Percentiles rank a stretch among this genome's conserved stretches.
These are phyloP conservation scores for Talaromyces sp. DNA, from an alignment of 2,329 filamentous ascomycete genomes.

Conservation along the genomic window DNA sequence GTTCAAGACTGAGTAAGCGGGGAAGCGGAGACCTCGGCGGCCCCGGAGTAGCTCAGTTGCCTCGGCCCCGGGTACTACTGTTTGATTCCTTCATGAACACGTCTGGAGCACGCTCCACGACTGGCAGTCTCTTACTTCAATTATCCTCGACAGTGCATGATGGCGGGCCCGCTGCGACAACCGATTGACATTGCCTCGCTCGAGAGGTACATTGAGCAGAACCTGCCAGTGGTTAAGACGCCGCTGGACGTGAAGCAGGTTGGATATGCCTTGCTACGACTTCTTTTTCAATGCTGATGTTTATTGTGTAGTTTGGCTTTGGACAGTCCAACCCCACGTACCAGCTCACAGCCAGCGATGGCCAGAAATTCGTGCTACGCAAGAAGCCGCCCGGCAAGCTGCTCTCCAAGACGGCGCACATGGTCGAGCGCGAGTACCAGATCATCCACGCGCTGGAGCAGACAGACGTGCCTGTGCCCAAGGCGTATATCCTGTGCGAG, in stretches of 20 bases:
- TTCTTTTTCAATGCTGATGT: not conserved
- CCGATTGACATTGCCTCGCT: constrained; percentile 79
- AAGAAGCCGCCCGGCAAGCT: constrained; percentile 98
- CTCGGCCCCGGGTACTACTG: not conserved
- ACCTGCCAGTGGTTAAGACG: constrained; percentile 78
- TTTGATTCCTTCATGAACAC: not conserved
- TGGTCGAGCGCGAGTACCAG: constrained; percentile 92
- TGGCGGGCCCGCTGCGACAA: constrained; percentile 88
- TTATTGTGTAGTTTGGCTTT: constrained; percentile 71
- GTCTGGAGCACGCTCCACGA: not conserved
- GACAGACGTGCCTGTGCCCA: constrained; percentile 82
- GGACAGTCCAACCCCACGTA: constrained; percentile 98
- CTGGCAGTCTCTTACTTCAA: not conserved
- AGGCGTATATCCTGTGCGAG: constrained; percentile 78
- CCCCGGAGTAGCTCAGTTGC: not conserved
- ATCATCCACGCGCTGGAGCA: constrained; percentile 77
- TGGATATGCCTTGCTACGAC: constrained; percentile 18
- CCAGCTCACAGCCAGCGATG: constrained; percentile 70
- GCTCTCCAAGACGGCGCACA: constrained; percentile 88
- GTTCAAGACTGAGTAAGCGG: not conserved
- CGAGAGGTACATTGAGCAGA: constrained; percentile 68
- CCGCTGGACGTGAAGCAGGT: constrained; percentile 90
- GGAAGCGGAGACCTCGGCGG: not conserved
- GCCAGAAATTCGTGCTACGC: constrained; percentile 76
- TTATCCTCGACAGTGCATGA: constrained; percentile 22